Conservation (phyloP, 495 filamentous ascomycete genomes). For the Neurospora tetrasperma region DNA sequence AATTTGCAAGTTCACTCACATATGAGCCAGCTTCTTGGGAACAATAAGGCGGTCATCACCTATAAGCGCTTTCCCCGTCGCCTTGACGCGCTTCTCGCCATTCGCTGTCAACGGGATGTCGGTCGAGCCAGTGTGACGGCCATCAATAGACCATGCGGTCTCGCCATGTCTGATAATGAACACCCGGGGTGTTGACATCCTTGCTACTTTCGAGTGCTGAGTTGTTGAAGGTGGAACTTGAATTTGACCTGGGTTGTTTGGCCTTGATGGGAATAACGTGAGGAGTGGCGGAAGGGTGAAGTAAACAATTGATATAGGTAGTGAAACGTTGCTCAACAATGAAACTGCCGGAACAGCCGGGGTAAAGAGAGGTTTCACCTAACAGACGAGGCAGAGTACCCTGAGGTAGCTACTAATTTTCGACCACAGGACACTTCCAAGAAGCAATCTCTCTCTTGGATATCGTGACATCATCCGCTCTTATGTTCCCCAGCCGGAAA, state of each 20-base stretch:
- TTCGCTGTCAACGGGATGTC: constrained; percentile 80
- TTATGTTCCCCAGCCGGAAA: background rate
- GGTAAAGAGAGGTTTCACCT: background rate
- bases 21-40: constrained; percentile 66
- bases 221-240: background rate
- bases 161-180: constrained; percentile 92
- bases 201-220: background rate
- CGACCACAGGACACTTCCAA: background rate
- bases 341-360: background rate
- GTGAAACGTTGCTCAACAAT: background rate
- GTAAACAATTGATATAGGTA: background rate
- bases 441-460: background rate
- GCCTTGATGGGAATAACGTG: background rate
- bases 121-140: constrained; percentile 76
- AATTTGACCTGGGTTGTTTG: background rate
- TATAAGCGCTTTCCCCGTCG: constrained; percentile 74
- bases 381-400: background rate
- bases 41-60: constrained; percentile 80
- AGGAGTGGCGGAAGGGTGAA: background rate
- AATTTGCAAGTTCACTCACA: constrained; percentile 35
- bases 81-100: constrained; percentile 73
- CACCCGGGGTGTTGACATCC: constrained; percentile 58
- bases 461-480: background rate
- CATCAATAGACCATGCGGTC: constrained; percentile 94
- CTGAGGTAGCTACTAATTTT: background rate